Evolutionary conservation across 108 stramenopile genomes (phyloP).

Genomic region (Mayamaea pseudoterrestris): DNA sequence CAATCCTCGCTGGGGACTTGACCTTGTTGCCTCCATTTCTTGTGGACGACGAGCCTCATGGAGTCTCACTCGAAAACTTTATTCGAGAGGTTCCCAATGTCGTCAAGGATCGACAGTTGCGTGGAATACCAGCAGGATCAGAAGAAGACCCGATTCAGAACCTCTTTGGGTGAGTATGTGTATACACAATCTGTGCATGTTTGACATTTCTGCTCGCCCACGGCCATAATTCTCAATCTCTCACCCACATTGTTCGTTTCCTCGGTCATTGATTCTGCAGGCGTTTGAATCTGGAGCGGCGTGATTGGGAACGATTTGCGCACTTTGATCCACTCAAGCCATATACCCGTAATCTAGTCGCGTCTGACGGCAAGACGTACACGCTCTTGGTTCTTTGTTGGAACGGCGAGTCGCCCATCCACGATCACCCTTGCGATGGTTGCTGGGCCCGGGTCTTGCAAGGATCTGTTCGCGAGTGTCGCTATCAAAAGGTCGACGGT

Average conservation of each 20-base stretch:
- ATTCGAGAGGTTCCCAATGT: too few relatives aligned
- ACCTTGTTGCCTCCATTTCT: too few relatives aligned
- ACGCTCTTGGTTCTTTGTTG: slow-evolving; percentile 86
- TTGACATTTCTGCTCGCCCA: background rate
- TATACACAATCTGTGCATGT: background rate
- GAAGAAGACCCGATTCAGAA: slow-evolving; percentile 7
- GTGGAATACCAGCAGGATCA: too few relatives aligned
- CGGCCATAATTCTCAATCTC: background rate
- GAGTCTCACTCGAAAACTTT: too few relatives aligned
- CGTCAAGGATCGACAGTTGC: too few relatives aligned
- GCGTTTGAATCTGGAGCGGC: background rate
- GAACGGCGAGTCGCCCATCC: slow-evolving; percentile 70
- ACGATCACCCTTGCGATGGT: slow-evolving; percentile 81
- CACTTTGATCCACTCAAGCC: background rate
- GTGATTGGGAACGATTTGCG: background rate
- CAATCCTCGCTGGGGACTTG: too few relatives aligned
- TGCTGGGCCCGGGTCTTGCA: slow-evolving; percentile 74
- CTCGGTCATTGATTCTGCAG: background rate
- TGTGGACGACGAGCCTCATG: too few relatives aligned
- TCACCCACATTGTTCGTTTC: background rate
- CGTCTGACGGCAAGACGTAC: slow-evolving; percentile 67
- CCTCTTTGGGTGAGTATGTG: background rate
- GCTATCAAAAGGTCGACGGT: slow-evolving; percentile 25
- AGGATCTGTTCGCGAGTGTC: slow-evolving; percentile 48
- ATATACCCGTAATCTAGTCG: slow-evolving; percentile 79